Evolutionary conservation across 2,329 filamentous ascomycete species (phyloP).

Genomic region (Aspergillus pseudonomiae): DNA sequence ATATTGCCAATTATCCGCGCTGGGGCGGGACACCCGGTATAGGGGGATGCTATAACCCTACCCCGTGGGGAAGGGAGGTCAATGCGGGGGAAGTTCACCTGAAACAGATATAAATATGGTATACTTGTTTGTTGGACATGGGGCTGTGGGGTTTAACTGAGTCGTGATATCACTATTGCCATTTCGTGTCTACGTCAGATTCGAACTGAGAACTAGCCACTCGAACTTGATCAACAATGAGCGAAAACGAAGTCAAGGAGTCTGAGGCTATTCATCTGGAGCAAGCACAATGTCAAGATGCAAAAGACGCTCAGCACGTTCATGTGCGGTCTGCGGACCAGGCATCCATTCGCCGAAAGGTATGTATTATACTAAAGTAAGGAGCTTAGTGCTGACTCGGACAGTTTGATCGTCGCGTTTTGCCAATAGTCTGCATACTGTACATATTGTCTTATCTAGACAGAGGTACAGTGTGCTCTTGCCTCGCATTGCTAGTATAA

Average conservation of each 20-base stretch:
- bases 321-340: background rate
- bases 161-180: too few species aligned
- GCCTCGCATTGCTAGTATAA: background rate
- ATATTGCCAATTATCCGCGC: background rate
- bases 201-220: background rate
- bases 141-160: background rate
- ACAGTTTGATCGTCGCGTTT: constrained; percentile 25
- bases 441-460: constrained; percentile 30
- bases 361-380: background rate
- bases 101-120: background rate
- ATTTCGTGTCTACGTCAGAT: background rate
- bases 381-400: background rate
- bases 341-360: constrained; percentile 2
- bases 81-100: background rate
- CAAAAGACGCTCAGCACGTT: background rate
- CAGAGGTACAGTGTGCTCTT: constrained; percentile 18
- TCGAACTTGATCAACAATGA: background rate
- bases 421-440: constrained; percentile 28
- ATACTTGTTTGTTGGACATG: background rate
- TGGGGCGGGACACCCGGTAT: background rate
- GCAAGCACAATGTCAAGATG: background rate
- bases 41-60: background rate
- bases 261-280: background rate
- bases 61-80: background rate
- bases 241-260: background rate